Base-by-base conservation (phyloP, 768 basidiomycete species). In the Lyophyllum shimeji region DNA sequence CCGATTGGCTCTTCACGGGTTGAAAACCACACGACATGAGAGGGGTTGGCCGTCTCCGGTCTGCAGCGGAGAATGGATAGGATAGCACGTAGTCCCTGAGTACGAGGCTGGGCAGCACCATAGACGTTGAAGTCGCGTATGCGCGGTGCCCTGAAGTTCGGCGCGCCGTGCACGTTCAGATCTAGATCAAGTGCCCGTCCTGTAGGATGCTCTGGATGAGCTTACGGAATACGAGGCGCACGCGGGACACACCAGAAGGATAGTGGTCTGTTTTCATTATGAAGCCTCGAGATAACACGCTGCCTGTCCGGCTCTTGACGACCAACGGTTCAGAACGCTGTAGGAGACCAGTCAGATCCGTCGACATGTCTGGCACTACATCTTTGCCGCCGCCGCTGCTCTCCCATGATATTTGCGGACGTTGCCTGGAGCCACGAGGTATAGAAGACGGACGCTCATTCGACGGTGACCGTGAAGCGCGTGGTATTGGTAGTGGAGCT, bases 1-100 rank as follows among this genome's bases (percentile, higher is more conserved):
- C 94, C 84, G 50, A 96, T 84, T 3, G 95, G 95, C 67, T 98
- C 97, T 71, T 99, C 97, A 62, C 97, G 82, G 12, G 96, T 97
- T 25, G 90, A 97, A 71, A 98, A 93, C 94, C 95, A 99, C 25
- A 96, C 87, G 2, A 92, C 91, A 63, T 85, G 88, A 2, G 87
- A 84, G 11, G 86, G 82, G 58, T 85, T 78, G 2, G 72, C 64
- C 29, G 78, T 80, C 52, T 80, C 82, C 8, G 90, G 90, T 25
- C 87, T 76, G 60, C 89, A 90, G 33, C 87, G 77, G 6, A 99
- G 81, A 11, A 94, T 79, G 20, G 93, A 93, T 3, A 99, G 74
- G 48, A 98, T 92, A 2, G 93, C 95, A 45, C 92, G 81, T 11
- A 99, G 77, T 2, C 96, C 97, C 60, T 93, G 90, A 0, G 91